These are phyloP conservation scores for Aspergillus carbonarius DNA, from an alignment of 2,329 filamentous ascomycete species.

Conservation along the genomic window DNA sequence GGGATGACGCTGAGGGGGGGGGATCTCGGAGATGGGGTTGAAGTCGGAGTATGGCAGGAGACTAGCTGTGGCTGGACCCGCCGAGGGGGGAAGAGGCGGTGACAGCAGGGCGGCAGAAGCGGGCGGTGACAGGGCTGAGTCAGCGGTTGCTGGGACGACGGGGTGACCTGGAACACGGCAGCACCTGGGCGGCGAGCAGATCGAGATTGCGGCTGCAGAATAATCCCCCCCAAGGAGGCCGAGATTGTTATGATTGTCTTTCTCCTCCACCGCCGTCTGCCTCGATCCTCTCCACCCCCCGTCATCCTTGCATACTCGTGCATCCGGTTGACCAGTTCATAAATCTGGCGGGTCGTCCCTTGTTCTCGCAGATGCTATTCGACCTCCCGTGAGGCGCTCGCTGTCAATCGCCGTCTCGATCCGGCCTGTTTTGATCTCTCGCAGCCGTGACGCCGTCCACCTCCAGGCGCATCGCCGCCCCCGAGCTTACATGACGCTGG, in stretches of 20 bases:
- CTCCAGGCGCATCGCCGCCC: slow-evolving; percentile 10
- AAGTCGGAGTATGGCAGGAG: too few relatives aligned
- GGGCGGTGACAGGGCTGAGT: slow-evolving; percentile 26
- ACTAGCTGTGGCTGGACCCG: too few relatives aligned
- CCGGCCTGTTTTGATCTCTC: slow-evolving; percentile 13
- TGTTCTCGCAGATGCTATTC: slow-evolving; percentile 21
- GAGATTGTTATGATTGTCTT: slow-evolving; percentile 13
- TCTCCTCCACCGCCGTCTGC: slow-evolving; percentile 1
- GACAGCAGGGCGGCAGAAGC: slow-evolving; percentile 31
- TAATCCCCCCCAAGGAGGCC: neutral
- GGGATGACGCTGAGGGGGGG: neutral
- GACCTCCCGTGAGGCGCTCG: slow-evolving; percentile 11
- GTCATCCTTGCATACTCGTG: slow-evolving; percentile 22
- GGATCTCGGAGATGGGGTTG: neutral
- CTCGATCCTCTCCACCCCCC: neutral
- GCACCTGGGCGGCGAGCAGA: slow-evolving; percentile 7
- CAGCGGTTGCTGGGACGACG: slow-evolving; percentile 40
- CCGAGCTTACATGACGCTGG: slow-evolving; percentile 5
- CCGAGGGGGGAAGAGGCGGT: slow-evolving; percentile 33
- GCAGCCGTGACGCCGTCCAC: slow-evolving; percentile 4
- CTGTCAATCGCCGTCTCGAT: slow-evolving; percentile 19
- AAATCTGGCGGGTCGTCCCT: slow-evolving; percentile 20
- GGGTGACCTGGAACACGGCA: slow-evolving; percentile 31
- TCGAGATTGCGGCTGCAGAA: slow-evolving; percentile 15
- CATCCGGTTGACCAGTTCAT: slow-evolving; percentile 15